Conservation (phyloP, 345 rosid genomes). For the Acer saccharum region DNA sequence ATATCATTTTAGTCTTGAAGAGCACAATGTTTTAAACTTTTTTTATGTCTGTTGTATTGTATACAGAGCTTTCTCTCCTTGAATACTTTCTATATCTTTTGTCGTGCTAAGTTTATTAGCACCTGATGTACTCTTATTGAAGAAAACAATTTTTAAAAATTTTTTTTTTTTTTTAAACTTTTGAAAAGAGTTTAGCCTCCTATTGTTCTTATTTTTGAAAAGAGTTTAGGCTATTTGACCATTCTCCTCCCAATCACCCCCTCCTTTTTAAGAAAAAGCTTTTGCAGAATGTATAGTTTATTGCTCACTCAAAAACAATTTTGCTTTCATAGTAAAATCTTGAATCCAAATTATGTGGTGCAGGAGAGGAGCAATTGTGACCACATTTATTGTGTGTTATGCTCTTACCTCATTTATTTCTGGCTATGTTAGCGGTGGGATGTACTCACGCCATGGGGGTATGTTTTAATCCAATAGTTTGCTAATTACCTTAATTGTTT, state of each 20-base stretch:
- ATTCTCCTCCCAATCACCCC: not conserved
- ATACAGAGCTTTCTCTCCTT: not conserved
- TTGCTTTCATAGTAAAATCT: not conserved
- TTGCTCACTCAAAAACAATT: not conserved
- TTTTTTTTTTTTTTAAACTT: not conserved
- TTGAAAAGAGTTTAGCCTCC: not conserved
- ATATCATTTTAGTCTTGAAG: not conserved
- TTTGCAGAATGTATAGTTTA: not conserved
- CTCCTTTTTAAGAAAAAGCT: not conserved
- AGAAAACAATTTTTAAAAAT: not conserved
- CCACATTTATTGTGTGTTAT: conserved; percentile 93
- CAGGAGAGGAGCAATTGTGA: conserved; percentile 99
- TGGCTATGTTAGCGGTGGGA: conserved; percentile 99
- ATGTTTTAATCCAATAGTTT: conserved; percentile 28
- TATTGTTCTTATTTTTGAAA: not conserved
- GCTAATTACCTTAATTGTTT: conserved; percentile 2
- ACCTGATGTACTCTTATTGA: not conserved
- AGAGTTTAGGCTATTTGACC: not conserved
- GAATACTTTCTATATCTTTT: not conserved
- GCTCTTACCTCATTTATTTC: conserved; percentile 96
- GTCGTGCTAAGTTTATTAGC: not conserved
- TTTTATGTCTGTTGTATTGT: not conserved
- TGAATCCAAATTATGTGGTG: conserved; percentile 14
- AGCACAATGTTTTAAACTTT: not conserved
- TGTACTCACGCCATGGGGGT: conserved; percentile 99